Conservation (phyloP, 495 filamentous ascomycete species). For the Friedmanniomyces endolithicus region DNA sequence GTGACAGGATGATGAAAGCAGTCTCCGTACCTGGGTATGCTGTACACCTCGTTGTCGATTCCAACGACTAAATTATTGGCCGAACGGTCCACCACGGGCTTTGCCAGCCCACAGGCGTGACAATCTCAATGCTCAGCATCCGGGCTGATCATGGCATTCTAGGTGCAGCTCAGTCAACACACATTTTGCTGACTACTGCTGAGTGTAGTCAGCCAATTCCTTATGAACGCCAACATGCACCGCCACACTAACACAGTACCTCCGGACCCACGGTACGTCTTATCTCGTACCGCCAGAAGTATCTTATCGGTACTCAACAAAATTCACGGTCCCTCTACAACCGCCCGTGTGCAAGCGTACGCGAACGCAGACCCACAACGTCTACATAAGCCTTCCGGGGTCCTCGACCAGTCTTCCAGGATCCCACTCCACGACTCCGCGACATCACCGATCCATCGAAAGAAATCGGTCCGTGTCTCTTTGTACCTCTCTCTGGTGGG, state of each 20-base stretch:
- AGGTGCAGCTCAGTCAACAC: too few species aligned
- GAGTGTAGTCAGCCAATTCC: background rate
- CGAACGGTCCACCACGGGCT: too few species aligned
- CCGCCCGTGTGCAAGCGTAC: background rate
- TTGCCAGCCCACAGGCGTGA: too few species aligned
- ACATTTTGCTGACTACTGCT: too few species aligned
- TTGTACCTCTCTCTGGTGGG: background rate
- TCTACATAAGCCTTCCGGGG: background rate
- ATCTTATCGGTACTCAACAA: background rate
- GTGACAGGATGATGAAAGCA: too few species aligned
- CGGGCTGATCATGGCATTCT: too few species aligned
- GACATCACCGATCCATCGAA: background rate
- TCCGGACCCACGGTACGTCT: background rate
- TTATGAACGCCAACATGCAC: background rate
- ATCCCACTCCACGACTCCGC: background rate
- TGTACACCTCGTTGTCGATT: too few species aligned
- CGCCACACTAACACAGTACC: background rate
- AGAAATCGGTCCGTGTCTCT: background rate
- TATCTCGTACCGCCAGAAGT: background rate
- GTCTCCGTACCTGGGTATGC: too few species aligned
- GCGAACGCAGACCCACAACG: background rate
- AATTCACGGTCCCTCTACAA: background rate
- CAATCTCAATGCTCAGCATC: too few species aligned
- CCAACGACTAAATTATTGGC: too few species aligned
- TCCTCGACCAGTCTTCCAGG: background rate